These are phyloP conservation scores for Xerocomus cyaneibrunnescens DNA, from an alignment of 1,284 basidiomycete species.

Conservation along the genomic window DNA sequence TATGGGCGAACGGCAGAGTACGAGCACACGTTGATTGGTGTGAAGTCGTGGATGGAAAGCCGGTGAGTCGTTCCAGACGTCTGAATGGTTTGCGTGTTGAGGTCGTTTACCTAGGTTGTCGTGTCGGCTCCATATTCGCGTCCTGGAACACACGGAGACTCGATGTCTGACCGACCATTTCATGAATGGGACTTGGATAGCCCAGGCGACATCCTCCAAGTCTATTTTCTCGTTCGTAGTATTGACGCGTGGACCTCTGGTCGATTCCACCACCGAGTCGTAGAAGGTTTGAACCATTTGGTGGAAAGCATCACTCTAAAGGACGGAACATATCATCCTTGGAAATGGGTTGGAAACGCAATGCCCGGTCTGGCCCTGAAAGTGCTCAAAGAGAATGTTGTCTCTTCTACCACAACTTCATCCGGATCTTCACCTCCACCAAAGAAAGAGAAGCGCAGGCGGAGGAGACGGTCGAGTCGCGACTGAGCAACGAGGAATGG, in stretches of 20 bases:
- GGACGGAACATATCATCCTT: slow-evolving; percentile 41
- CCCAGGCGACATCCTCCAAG: slow-evolving; percentile 46
- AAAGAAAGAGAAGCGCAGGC: slow-evolving; percentile 33
- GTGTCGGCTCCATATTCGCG: slow-evolving; percentile 50
- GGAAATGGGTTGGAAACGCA: slow-evolving; percentile 47
- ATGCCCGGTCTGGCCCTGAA: slow-evolving; percentile 22
- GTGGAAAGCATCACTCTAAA: slow-evolving; percentile 36
- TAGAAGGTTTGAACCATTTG: slow-evolving; percentile 40
- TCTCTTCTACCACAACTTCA: slow-evolving; percentile 28
- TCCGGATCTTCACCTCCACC: slow-evolving; percentile 29
- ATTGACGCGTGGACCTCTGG: slow-evolving; percentile 52
- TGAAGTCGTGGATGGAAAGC: slow-evolving; percentile 32
- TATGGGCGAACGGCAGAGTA: slow-evolving; percentile 54
- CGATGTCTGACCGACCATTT: slow-evolving; percentile 32
- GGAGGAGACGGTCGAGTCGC: slow-evolving; percentile 30
- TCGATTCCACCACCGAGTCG: slow-evolving; percentile 42
- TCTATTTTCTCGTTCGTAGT: slow-evolving; percentile 55
- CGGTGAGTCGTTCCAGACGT: slow-evolving; percentile 29
- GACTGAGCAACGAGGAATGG: slow-evolving; percentile 10
- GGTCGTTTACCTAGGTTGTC: slow-evolving; percentile 38
- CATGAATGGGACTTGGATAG: slow-evolving; percentile 50
- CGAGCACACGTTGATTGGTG: slow-evolving; percentile 59
- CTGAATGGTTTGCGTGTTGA: neutral
- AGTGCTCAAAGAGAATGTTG: slow-evolving; percentile 36
- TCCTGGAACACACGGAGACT: slow-evolving; percentile 18